Conservation (phyloP, 441 rosid species). For the Capsella rubella region DNA sequence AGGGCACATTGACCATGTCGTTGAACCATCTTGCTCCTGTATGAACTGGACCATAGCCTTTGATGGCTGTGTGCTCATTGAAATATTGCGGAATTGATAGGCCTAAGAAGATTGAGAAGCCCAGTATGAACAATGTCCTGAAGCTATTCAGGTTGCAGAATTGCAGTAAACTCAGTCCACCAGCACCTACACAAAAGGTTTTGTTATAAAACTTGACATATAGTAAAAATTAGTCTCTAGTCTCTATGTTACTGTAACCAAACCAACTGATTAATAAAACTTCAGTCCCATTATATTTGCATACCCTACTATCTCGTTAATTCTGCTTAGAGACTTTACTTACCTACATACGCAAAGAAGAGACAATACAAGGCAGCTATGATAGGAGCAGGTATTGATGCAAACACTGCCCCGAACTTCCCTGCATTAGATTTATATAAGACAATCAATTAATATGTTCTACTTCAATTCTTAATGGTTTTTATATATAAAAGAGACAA, state of each 20-base stretch:
- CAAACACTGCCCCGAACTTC: slow-evolving; percentile 96
- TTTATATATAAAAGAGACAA: background rate
- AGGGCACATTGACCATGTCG: slow-evolving; percentile 87
- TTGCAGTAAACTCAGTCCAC: slow-evolving; percentile 93
- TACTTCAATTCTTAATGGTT: slow-evolving; percentile 22
- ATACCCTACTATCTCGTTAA: background rate
- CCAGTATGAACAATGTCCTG: slow-evolving; percentile 79
- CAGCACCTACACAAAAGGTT: slow-evolving; percentile 48
- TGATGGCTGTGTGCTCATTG: slow-evolving; percentile 87
- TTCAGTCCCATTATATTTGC: background rate
- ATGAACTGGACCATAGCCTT: slow-evolving; percentile 92
- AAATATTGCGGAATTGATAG: slow-evolving; percentile 94
- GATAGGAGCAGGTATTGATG: slow-evolving; percentile 93
- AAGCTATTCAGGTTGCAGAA: slow-evolving; percentile 95
- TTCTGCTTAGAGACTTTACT: slow-evolving; percentile 36
- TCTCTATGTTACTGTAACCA: no score
- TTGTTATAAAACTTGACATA: background rate
- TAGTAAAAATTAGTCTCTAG: no score
- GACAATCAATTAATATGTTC: slow-evolving; percentile 4
- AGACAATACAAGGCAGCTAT: slow-evolving; percentile 87
- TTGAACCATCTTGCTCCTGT: slow-evolving; percentile 94
- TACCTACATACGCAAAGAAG: slow-evolving; percentile 97
- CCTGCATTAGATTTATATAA: slow-evolving; percentile 53
- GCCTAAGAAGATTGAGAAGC: slow-evolving; percentile 91
- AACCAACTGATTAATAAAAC: no score